Evolutionary conservation across 2,329 filamentous ascomycete genomes (phyloP), one percentile per base, ranked within the genome.

Genomic region (Aspergillus proliferans): DNA sequence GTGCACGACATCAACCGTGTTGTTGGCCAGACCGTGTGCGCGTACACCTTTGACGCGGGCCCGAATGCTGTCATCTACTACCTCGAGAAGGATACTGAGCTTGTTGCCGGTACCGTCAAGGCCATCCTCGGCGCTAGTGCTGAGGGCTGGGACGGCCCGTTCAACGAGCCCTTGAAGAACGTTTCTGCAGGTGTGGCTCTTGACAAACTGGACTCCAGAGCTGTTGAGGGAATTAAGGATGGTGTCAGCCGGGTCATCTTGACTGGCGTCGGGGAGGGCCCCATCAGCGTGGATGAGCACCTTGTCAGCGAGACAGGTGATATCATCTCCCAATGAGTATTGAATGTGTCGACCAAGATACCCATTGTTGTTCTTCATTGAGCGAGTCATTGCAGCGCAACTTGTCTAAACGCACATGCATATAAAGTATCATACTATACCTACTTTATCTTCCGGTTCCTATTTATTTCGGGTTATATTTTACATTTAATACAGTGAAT

Each of bases 21-120:
- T 21, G 88, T 87, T 4, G 90, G 88, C 47, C 85, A 83, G 72
- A 84, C 81, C 0, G 80, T 97, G 15, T 90, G 88, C 3, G 93
- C 93, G 3, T 98, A 98, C 71, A 98, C 93, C 0, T 98, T 97
- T 63, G 93, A 98, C 66, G 93, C 93, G 0, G 93, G 93, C 46
- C 93, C 93, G 47, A 98, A 98, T 72, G 90, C 90, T 38, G 94
- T 98, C 45, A 83, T 98, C 45, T 98, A 98, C 77, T 97, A 95
- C 66, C 80, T 91, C 38, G 87, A 91, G 65, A 79, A 91, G 75
- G 81, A 95, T 58, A 79, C 84, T 54, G 78, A 79, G 39, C 71
- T 79, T 3, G 85, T 97, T 3, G 82, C 90, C 0, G 91, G 90
- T 7, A 81, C 84, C 0, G 87, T 98, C 71, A 87, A 88, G 73